These are phyloP conservation scores for Colletotrichum australisinense DNA, from an alignment of 2,329 filamentous ascomycete species.

Conservation along the genomic window DNA sequence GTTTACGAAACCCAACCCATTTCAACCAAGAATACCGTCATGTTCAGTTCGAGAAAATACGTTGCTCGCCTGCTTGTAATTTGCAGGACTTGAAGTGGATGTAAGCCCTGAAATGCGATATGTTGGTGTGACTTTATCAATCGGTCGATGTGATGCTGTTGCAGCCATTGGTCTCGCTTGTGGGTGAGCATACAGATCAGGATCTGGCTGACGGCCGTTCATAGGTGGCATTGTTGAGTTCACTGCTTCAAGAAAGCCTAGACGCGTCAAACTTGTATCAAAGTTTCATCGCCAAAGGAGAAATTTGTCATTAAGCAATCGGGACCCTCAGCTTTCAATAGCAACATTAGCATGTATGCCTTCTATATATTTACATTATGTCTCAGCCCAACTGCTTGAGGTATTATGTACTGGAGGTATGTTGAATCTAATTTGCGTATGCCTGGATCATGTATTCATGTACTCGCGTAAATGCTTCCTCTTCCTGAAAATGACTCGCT, in stretches of 20 bases:
- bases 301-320: not conserved
- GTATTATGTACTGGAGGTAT: not conserved
- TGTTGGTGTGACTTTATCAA: too few relatives aligned
- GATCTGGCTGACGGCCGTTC: too few relatives aligned
- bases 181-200: too few relatives aligned
- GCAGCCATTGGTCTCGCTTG: not conserved
- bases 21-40: not conserved
- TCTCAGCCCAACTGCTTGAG: not conserved
- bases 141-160: not conserved
- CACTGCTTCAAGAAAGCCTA: not conserved
- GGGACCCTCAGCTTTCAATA: not conserved
- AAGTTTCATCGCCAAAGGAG: not conserved
- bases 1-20: not conserved
- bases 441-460: not conserved
- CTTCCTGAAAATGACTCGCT: not conserved
- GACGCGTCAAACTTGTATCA: not conserved
- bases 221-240: not conserved
- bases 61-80: too few relatives aligned
- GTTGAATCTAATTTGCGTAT: not conserved
- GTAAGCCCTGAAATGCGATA: too few relatives aligned
- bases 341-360: not conserved
- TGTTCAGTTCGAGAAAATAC: too few relatives aligned
- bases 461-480: not conserved
- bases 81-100: too few relatives aligned
- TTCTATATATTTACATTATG: not conserved